phyloP scores from a whole-genome alignment of 306 rosid genomes.

The Carpinus viminea region DNA sequence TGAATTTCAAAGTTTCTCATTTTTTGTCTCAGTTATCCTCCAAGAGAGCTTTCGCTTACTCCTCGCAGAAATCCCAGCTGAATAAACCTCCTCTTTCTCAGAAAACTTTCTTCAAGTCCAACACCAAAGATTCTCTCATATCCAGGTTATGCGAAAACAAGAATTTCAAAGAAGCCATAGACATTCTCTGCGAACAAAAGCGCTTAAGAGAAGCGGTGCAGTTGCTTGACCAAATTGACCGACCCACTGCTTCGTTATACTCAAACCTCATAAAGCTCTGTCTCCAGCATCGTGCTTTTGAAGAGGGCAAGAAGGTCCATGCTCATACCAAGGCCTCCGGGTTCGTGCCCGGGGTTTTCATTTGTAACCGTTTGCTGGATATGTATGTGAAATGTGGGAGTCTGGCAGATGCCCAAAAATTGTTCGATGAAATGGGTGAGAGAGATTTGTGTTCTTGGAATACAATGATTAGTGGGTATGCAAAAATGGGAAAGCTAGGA shows the following conservation, averaged over 20 bases:
- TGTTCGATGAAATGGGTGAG: conserved; percentile 59
- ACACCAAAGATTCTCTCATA: conserved; percentile 38
- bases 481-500: conserved; percentile 41
- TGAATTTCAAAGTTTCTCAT: neutral
- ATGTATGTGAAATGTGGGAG: conserved; percentile 61
- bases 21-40: conserved; percentile 10
- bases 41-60: neutral
- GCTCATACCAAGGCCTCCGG: conserved; percentile 55
- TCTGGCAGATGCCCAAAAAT: conserved; percentile 44
- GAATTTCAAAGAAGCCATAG: conserved; percentile 49
- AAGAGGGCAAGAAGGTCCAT: conserved; percentile 51
- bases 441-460: conserved; percentile 76
- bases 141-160: conserved; percentile 32
- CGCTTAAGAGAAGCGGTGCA: conserved; percentile 58
- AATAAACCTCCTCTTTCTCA: conserved; percentile 19
- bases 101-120: conserved; percentile 36
- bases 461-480: conserved; percentile 63
- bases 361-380: conserved; percentile 51
- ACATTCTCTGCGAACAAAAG: conserved; percentile 43
- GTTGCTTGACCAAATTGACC: conserved; percentile 35
- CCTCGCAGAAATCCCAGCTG: neutral
- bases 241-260: conserved; percentile 42
- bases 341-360: conserved; percentile 45
- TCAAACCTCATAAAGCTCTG: conserved; percentile 47
- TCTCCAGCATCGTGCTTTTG: conserved; percentile 53